Evolutionary conservation across 2,329 filamentous ascomycete genomes (phyloP).

Genomic region (Epichloe sp.): DNA sequence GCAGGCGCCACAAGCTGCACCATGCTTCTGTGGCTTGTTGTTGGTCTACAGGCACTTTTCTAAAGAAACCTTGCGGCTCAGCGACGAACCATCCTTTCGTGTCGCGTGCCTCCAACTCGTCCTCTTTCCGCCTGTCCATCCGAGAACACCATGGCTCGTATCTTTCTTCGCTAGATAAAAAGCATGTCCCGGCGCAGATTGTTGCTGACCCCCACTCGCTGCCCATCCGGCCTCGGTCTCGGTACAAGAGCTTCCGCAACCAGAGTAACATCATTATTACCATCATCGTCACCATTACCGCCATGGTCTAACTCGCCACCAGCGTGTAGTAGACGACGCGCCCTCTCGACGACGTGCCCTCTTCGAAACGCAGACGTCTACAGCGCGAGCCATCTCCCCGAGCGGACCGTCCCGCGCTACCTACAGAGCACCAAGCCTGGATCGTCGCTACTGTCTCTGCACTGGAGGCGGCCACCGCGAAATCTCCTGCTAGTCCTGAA

Average conservation of each 20-base stretch:
- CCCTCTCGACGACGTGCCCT: slow-evolving; percentile 35
- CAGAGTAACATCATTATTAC: background rate
- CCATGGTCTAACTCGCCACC: background rate
- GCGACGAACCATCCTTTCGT: background rate
- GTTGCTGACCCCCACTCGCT: background rate
- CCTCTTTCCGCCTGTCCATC: background rate
- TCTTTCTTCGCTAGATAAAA: background rate
- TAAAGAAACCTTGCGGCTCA: background rate
- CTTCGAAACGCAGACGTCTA: slow-evolving; percentile 20
- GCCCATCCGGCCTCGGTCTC: background rate
- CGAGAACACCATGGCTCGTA: background rate
- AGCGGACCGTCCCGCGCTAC: slow-evolving; percentile 22
- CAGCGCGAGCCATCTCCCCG: slow-evolving; percentile 21
- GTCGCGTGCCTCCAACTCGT: background rate
- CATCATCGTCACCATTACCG: background rate
- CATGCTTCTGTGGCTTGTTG: background rate
- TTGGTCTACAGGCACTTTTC: too few species aligned
- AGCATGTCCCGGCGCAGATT: slow-evolving; percentile 10
- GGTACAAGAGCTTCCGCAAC: background rate
- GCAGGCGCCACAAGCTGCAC: background rate
- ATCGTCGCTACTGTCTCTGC: slow-evolving; percentile 41
- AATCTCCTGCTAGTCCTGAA: slow-evolving; percentile 48
- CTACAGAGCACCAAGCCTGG: slow-evolving; percentile 29
- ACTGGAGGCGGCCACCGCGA: slow-evolving; percentile 39
- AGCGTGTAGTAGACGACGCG: slow-evolving; percentile 13